A percentile compares a stretch with the other conserved stretches of the same genome.
These are phyloP conservation scores for Cytospora paraplurivora DNA, from an alignment of 2,329 filamentous ascomycete genomes.

Conservation along the genomic window DNA sequence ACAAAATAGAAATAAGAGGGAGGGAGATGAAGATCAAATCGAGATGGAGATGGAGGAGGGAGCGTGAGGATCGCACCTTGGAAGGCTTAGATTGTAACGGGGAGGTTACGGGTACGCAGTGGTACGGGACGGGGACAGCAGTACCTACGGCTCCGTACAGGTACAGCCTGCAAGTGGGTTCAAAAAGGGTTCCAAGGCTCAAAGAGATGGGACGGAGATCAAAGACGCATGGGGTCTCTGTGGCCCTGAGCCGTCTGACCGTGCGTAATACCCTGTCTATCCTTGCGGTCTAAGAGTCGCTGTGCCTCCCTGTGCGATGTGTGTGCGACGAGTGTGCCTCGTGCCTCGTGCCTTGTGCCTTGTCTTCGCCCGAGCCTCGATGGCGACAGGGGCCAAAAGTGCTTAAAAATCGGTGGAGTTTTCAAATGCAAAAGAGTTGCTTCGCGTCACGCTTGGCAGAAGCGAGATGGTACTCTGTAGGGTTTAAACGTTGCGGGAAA, in stretches of 20 bases:
- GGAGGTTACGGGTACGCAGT: constrained; percentile 6
- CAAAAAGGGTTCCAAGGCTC: not conserved
- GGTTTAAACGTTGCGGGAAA: no score
- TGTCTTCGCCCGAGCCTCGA: not conserved
- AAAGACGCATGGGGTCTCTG: not conserved
- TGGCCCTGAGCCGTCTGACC: not conserved
- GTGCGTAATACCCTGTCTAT: no score
- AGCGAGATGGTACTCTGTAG: constrained; percentile 19
- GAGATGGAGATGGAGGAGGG: constrained; percentile 14
- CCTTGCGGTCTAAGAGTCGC: no score
- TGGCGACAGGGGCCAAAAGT: not conserved
- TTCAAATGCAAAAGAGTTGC: constrained; percentile 1
- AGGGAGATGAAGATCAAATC: constrained; percentile 2
- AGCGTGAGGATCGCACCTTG: constrained; percentile 26
- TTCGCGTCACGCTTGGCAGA: constrained; percentile 19
- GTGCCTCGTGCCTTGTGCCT: not conserved
- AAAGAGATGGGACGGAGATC: not conserved
- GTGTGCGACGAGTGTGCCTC: not conserved
- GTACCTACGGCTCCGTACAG: constrained; percentile 2
- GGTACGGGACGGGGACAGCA: not conserved
- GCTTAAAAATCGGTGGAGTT: not conserved
- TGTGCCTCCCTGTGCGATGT: not conserved
- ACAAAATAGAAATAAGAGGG: not conserved
- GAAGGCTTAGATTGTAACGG: constrained; percentile 28
- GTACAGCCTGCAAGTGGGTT: not conserved